Percentiles rank a stretch among this genome's conserved stretches.
Conservation (phyloP, 768 basidiomycete genomes). For the Boletus subcaerulescens region DNA sequence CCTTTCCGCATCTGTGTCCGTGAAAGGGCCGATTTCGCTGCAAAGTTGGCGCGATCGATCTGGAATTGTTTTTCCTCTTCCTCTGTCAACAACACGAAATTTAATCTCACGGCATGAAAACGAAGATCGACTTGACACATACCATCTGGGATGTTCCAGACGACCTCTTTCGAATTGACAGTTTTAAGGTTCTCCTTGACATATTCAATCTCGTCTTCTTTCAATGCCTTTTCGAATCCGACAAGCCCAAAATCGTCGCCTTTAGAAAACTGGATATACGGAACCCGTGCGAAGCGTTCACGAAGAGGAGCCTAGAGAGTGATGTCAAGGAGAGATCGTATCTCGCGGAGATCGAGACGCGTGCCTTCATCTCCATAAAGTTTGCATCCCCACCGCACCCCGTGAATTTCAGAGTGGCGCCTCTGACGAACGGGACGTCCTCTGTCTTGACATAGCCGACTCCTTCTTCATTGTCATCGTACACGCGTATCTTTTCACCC, state of each 20-base stretch:
- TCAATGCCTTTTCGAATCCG: conserved; percentile 60
- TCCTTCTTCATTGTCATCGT: conserved; percentile 49
- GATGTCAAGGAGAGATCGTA: neutral
- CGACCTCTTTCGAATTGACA: conserved; percentile 61
- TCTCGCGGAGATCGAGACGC: neutral
- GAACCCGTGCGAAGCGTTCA: conserved; percentile 44
- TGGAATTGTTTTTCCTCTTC: conserved; percentile 71
- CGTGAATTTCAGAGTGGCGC: conserved; percentile 47
- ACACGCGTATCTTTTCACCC: conserved; percentile 64
- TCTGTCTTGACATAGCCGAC: conserved; percentile 41
- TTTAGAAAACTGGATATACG: conserved; percentile 46
- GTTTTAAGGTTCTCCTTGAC: conserved; percentile 65
- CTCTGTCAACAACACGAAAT: conserved; percentile 40
- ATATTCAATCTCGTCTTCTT: conserved; percentile 69
- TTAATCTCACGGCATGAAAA: neutral
- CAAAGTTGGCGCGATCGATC: conserved; percentile 67
- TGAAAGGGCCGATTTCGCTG: conserved; percentile 49
- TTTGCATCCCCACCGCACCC: conserved; percentile 56
- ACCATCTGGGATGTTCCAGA: conserved; percentile 66
- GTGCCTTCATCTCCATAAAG: conserved; percentile 60
- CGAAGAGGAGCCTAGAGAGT: conserved; percentile 40
- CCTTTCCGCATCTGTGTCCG: conserved; percentile 41
- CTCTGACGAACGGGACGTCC: conserved; percentile 42
- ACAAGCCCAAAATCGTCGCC: conserved; percentile 48
- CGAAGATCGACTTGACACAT: conserved; percentile 9